A percentile compares a stretch with the other conserved stretches of the same genome.
These are phyloP conservation scores for Dactylonectria estremocensis DNA, from an alignment of 2,329 filamentous ascomycete genomes.

Conservation along the genomic window DNA sequence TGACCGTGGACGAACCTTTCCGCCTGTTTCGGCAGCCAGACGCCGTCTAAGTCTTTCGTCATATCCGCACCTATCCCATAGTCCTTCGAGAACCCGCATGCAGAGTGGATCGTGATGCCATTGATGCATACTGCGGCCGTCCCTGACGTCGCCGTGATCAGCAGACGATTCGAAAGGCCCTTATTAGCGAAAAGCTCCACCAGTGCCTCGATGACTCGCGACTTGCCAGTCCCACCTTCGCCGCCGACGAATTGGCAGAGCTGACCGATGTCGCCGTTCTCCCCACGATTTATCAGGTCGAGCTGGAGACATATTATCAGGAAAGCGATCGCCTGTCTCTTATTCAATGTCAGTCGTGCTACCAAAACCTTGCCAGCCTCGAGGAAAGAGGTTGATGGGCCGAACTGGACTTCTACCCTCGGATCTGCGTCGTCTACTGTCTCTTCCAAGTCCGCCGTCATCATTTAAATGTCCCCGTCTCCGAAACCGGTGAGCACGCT, in stretches of 20 bases:
- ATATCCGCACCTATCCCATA: too few relatives aligned
- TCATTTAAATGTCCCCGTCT: background rate
- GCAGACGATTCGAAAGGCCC: conserved; percentile 12
- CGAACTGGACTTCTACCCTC: too few relatives aligned
- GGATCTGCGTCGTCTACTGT: too few relatives aligned
- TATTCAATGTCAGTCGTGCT: background rate
- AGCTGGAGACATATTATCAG: conserved; percentile 23
- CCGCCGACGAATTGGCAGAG: conserved; percentile 33
- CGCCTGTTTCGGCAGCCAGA: too few relatives aligned
- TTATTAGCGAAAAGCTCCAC: conserved; percentile 18
- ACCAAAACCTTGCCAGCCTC: background rate
- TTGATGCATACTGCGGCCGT: too few relatives aligned
- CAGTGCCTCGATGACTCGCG: conserved; percentile 23
- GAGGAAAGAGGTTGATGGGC: too few relatives aligned
- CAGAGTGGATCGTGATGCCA: too few relatives aligned
- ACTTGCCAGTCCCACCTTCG: conserved; percentile 31
- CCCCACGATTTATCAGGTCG: background rate
- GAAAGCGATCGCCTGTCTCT: conserved; percentile 16
- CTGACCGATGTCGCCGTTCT: conserved; percentile 9
- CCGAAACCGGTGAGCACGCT: conserved; percentile 11
- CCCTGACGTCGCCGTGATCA: conserved; percentile 24
- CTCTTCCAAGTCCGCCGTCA: too few relatives aligned
- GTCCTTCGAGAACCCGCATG: too few relatives aligned
- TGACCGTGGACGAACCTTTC: too few relatives aligned
- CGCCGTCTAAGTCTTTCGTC: too few relatives aligned